Base-by-base conservation (phyloP, 768 basidiomycete genomes). In the Kockovaella imperatae region DNA sequence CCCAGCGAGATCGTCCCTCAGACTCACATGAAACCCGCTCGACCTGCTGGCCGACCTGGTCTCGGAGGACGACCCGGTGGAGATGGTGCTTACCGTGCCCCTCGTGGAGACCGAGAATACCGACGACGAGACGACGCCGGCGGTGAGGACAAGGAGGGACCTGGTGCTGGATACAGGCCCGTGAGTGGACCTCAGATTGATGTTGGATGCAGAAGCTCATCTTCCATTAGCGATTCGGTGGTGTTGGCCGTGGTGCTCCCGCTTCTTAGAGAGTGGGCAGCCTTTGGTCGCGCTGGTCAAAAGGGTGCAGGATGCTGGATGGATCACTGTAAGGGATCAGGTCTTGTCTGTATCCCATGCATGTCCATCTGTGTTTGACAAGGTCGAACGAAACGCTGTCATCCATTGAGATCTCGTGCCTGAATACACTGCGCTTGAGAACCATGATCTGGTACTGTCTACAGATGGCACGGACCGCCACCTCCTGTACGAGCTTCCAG, bases 11-110 rank as follows among this genome's bases (percentile, higher is more conserved):
- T 99, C 69, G 95, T 99, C 45, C 95, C 93, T 50, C 77, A 87
- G 49, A 99, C 95, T 53, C 88, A 93, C 80, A 95, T 95, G 79
- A 95, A 91, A 78, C 86, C 87, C 52, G 84, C 79, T 43, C 88
- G 95, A 65, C 80, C 86, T 23, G 77, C 84, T 38, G 59, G 60
- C 52, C 85, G 87, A 57, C 87, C 88, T 29, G 74, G 78, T 49
- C 59, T 42, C 57, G 62, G 62, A 36, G 80, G 80, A 48, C 82
- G 83, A 59, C 76, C 78, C 25, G 82, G 82, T 52, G 49, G 60
- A 44, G 81, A 78, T 51, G 86, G 87, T 39, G 80, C 85, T 10
- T 87, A 91, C 78, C 86, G 88, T 57, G 78, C 87, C 35, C 87
- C 89, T 60, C 87, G 91, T 55, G 72, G 69, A 55, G 74, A 72